Evolutionary conservation across 345 rosid genomes (phyloP), one percentile per base, ranked within the genome.

Genomic region (Adansonia digitata): DNA sequence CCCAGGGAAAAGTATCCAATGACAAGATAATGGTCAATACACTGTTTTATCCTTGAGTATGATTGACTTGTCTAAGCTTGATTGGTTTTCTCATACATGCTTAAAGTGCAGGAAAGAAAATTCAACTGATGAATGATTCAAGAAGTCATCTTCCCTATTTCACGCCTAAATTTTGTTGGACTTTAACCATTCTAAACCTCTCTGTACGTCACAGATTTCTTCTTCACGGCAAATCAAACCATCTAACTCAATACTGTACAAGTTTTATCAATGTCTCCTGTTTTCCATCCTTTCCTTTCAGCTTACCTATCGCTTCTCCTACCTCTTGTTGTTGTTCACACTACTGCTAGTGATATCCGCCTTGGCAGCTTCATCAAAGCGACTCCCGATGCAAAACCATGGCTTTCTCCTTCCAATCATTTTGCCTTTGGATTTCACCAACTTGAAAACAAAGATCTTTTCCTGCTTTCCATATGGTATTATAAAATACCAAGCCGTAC

Each of bases 371-470:
- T 49, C 27, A 51, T 77, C 39, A 40, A 63, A 22, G 79, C 79
- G 5, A 4, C 20, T 13, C 42, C 49, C 8, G 20, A 60, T 22
- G 24, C 75, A 42, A 1, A 37, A 49, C 72, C 69, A 39, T 79
- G 82, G 80, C 78, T 69, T n/a, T 82, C 85, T 52, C 81, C 81
- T 72, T 83, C 67, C 43, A 18, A 8, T 7, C 24, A 62, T 8
- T 62, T 62, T n/a, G 67, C 67, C 45, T 17, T 62, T 0, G 67
- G 67, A 62, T 62, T 62, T 35, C 67, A 35, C 67, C 67, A 62
- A 35, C 67, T 62, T 62, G 67, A 61, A 61, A 61, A 61, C 35
- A 60, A 60, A 60, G 35, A 57, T 57, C 69, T 3, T 20, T 64
- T 65, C 69, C 51, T 65, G 12, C 49, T 65, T 1, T 49, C 69